Evolutionary conservation across 1,284 basidiomycete species (phyloP), one percentile per base, ranked within the genome.

Genomic region (Wolfiporia cocos): DNA sequence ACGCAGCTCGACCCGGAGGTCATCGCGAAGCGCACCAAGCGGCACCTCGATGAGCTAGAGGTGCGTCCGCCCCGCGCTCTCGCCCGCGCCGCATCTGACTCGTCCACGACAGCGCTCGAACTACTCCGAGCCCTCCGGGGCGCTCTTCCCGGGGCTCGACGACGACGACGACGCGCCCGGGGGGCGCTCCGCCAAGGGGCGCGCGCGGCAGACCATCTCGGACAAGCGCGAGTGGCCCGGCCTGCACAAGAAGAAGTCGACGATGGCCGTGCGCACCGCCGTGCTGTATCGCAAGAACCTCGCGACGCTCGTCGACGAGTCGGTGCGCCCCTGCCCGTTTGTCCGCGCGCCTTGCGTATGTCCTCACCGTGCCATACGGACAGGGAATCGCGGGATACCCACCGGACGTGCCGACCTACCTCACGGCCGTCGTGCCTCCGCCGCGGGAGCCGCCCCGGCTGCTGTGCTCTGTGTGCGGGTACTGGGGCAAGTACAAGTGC

Each of bases 1-100:
- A 42, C 48, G 9, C 50, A 52, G 6, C 47, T 83, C 19, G 69
- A 80, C 14, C 68, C 76, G 1, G 84, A 87, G 43, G 62, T 84
- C 32, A 70, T 90, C 42, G 76, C 80, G 9, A 87, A 84, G 57
- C 76, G 88, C 45, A 84, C 76, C 15, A 81, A 76, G 62, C 67
- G 79, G 36, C 86, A 84, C 59, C 73, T 91, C 14, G 85, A 86
- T 49, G 88, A 91, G 57, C 79, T 91, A 36, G 87, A 91, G 70
- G 86, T 86, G 53, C 26, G 49, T 30, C 21, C 38, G 18, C 17
- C n/a, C 22, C 32, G 34, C 37, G 34, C 41, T 40, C 21, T 11
- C 24, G 30, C 3, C 29, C 12, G n/a, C 23, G 22, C 14, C 14
- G 7, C 9, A 9, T 28, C 26, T 9, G 7, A 28, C 26, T 28